Base-by-base conservation (phyloP, 2,329 filamentous ascomycete species). In the Penicillium sp. region DNA sequence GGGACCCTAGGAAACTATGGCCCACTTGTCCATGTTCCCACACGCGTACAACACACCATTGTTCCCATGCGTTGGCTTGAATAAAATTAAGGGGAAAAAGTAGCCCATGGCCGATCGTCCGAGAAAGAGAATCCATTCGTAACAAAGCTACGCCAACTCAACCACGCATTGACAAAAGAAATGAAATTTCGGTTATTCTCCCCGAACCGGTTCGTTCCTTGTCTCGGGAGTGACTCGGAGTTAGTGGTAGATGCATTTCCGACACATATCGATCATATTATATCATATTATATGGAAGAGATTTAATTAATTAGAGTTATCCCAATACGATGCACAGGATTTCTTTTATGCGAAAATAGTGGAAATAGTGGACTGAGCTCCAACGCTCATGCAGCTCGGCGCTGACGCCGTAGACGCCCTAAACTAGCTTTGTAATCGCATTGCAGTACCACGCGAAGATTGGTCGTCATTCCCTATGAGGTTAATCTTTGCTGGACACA, bases 1-100 rank as follows among this genome's bases (percentile, higher is more conserved):
- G 46, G 46, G 31, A 22, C 46, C 31, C 37, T 40, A 22, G 25
- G 25, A 12, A 46, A 11, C 18, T 25, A 20, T 49, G 46, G 46
- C 3, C 46, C 46, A 49, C 46, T 11, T 7, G 20, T 20, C 26
- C 25, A 11, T 45, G n/a, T 56, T 56, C 49, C 49, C 49, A 55
- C 53, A 55, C 29, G 49, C 45, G 54, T 53, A 49, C 46, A 49
- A 49, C 46, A 33, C 43, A 45, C 43, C 46, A 26, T 49, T 49
- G 27, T 47, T 47, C 22, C 44, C 44, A 46, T 45, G 43, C 43
- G 43, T 45, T 45, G 43, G 25, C 43, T 47, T 6, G 11, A 31
- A 8, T 1, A 40, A 46, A 46, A 44, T n/a, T n/a, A n/a, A n/a
- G n/a, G n/a, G n/a, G n/a, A n/a, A n/a, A n/a, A n/a, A n/a, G n/a